Conservation (phyloP, 2,329 filamentous ascomycete genomes). For the Ophiostoma triangulosporum region DNA sequence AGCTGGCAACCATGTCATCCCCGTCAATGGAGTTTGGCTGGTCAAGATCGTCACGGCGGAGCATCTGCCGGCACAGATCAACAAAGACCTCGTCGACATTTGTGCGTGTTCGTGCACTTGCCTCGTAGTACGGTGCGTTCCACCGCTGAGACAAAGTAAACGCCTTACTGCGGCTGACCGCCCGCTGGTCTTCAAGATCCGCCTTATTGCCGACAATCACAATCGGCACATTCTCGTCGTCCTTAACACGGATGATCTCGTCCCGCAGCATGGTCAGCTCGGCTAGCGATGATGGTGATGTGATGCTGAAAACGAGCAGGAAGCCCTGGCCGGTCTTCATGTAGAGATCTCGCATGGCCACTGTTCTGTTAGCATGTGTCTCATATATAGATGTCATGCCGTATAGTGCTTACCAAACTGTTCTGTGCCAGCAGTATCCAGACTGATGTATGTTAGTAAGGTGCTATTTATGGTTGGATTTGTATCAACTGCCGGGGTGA, state of each 20-base stretch:
- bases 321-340: conserved; percentile 93
- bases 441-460: conserved; percentile 27
- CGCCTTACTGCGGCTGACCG: conserved; percentile 62
- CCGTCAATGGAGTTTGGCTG: conserved; percentile 22
- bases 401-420: conserved; percentile 61
- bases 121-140: conserved; percentile 85
- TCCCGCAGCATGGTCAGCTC: conserved; percentile 73
- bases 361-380: conserved; percentile 19
- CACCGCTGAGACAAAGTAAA: conserved; percentile 78
- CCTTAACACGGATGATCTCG: conserved; percentile 84
- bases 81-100: conserved; percentile 88
- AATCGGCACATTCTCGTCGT: conserved; percentile 71
- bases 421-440: conserved; percentile 84
- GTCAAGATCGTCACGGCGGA: conserved; percentile 51
- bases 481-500: neutral
- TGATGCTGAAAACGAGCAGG: conserved; percentile 84
- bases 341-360: conserved; percentile 65
- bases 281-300: conserved; percentile 66
- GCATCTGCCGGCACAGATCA: conserved; percentile 72
- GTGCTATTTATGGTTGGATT: conserved; percentile 9
- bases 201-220: conserved; percentile 90
- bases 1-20: conserved; percentile 28
- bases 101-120: conserved; percentile 65
- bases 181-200: conserved; percentile 74
- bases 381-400: neutral